Percentiles rank a stretch among this genome's conserved stretches.
Evolutionary conservation across 352 stramenopile genomes (phyloP).

Genomic region (Globisporangium lucens): DNA sequence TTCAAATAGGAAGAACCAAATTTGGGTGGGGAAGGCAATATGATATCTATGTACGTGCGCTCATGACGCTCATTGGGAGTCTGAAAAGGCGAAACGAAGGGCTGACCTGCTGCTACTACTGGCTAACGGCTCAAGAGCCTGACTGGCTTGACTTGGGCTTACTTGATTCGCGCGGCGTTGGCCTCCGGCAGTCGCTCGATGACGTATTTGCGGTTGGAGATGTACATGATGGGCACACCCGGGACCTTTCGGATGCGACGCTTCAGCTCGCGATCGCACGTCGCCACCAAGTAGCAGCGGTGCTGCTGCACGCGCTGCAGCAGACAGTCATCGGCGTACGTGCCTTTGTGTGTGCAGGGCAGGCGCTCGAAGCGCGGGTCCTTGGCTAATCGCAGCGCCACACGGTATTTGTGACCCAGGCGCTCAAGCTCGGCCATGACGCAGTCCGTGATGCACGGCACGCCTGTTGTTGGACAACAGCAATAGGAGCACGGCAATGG

Average conservation of each 20-base stretch:
- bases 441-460: conserved; percentile 98
- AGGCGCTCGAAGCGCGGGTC: conserved; percentile 98
- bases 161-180: conserved; percentile 88
- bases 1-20: background rate
- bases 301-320: conserved; percentile 91
- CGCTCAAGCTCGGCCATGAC: conserved; percentile 99
- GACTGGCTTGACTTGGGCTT: conserved; percentile 16
- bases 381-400: conserved; percentile 89
- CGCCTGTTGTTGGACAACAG: conserved; percentile 31
- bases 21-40: conserved; percentile 4
- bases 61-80: background rate
- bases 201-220: conserved; percentile 98
- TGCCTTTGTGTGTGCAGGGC: conserved; percentile 97
- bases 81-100: background rate
- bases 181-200: conserved; percentile 99
- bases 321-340: conserved; percentile 99
- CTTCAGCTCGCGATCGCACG: conserved; percentile 99
- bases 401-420: conserved; percentile 97
- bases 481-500: background rate
- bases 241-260: conserved; percentile 99
- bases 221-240: conserved; percentile 99
- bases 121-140: background rate
- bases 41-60: conserved; percentile 11
- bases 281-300: conserved; percentile 99
- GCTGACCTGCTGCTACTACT: background rate